These are phyloP conservation scores for Leucaena leucocephala DNA, from an alignment of 306 rosid species.

Conservation along the genomic window DNA sequence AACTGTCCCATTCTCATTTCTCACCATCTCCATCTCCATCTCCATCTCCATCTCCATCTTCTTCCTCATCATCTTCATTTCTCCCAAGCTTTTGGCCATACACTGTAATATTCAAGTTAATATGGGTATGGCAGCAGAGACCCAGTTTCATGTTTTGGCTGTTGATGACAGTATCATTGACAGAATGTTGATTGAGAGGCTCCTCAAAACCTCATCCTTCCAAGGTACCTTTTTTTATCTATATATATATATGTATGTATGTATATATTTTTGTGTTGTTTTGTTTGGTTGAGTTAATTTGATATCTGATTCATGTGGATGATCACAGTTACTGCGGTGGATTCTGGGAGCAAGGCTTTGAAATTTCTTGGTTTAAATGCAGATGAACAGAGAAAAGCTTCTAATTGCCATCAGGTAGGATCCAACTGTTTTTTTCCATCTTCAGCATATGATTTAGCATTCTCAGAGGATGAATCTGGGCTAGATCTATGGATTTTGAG, in stretches of 20 bases:
- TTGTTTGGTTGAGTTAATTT: neutral
- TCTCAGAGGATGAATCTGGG: slow-evolving; percentile 16
- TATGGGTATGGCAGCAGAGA: slow-evolving; percentile 63
- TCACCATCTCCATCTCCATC: slow-evolving; percentile 10
- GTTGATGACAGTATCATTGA: slow-evolving; percentile 86
- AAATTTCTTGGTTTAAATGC: slow-evolving; percentile 70
- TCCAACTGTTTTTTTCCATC: slow-evolving; percentile 11
- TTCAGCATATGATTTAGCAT: neutral
- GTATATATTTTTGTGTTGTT: neutral
- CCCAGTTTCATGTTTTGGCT: slow-evolving; percentile 82
- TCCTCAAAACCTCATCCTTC: slow-evolving; percentile 83
- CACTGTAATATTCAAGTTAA: slow-evolving; percentile 5
- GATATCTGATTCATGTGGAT: slow-evolving; percentile 27
- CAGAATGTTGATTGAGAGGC: slow-evolving; percentile 78
- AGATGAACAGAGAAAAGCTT: slow-evolving; percentile 46
- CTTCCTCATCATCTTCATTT: neutral
- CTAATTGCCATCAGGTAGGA: slow-evolving; percentile 59
- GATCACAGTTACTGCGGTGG: slow-evolving; percentile 73
- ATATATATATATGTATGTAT: neutral
- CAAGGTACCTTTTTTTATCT: slow-evolving; percentile 52
- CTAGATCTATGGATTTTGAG: slow-evolving; percentile 19
- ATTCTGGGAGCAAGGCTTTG: slow-evolving; percentile 81
- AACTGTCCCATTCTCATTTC: slow-evolving; percentile 44
- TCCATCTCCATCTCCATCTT: neutral
- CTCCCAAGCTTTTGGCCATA: slow-evolving; percentile 1